Conservation (phyloP, 495 filamentous ascomycete genomes). For the Parathielavia appendiculata region DNA sequence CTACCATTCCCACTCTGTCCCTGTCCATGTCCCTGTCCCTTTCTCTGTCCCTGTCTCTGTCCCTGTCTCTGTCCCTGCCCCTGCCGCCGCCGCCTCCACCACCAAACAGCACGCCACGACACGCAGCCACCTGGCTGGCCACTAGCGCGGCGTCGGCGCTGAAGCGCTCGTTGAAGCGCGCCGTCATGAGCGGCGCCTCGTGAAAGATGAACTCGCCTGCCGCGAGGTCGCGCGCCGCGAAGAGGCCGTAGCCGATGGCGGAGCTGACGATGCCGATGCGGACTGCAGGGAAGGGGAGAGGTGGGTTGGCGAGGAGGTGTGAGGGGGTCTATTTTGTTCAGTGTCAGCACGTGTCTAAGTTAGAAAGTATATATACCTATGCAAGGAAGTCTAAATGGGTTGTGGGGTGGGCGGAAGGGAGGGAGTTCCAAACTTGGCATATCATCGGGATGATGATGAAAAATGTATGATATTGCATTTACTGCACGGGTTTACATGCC, state of each 20-base stretch:
- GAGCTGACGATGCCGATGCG: conserved; percentile 21
- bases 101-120: conserved; percentile 3
- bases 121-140: conserved; percentile 16
- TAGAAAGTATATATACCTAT: too few species aligned
- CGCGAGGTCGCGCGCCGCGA: conserved; percentile 24
- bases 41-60: too few species aligned
- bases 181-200: conserved; percentile 26
- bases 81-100: neutral
- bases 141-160: conserved; percentile 11
- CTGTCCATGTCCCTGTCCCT: too few species aligned
- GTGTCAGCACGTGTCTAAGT: neutral
- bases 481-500: conserved; percentile 9
- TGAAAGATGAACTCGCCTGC: conserved; percentile 28
- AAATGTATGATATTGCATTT: too few species aligned
- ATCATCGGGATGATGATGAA: neutral
- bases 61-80: too few species aligned
- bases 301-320: conserved; percentile 11
- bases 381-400: neutral
- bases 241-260: conserved; percentile 28
- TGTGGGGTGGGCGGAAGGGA: neutral
- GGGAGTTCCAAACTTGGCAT: neutral
- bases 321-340: conserved; percentile 16
- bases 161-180: conserved; percentile 24
- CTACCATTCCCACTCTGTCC: neutral
- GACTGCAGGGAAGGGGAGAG: conserved; percentile 21